These are phyloP conservation scores for Calonectria crousiana DNA, from an alignment of 2,329 filamentous ascomycete species.

Conservation along the genomic window DNA sequence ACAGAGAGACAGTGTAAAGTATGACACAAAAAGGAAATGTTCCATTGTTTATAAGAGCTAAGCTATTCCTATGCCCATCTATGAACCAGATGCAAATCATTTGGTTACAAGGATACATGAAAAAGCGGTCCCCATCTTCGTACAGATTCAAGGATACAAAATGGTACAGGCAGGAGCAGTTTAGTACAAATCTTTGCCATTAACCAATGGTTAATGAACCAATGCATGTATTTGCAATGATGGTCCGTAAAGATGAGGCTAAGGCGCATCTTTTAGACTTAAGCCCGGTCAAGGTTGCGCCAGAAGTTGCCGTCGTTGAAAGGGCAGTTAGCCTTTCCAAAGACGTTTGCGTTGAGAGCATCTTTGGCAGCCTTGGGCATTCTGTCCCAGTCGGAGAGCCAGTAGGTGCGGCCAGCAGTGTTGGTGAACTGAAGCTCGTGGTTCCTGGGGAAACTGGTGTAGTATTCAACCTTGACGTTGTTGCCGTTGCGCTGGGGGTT, in stretches of 20 bases:
- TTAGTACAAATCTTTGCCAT: no score
- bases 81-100: no score
- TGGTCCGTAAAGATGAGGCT: background rate
- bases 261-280: background rate
- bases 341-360: background rate
- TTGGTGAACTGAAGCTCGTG: slow-evolving; percentile 52
- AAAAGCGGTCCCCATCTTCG: no score
- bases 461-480: slow-evolving; percentile 49
- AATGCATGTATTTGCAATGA: background rate
- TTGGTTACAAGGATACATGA: no score
- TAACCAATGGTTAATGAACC: background rate
- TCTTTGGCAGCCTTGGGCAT: background rate
- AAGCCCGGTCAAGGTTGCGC: background rate
- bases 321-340: background rate
- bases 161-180: no score
- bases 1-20: background rate
- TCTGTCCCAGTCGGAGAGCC: background rate
- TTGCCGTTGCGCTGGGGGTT: slow-evolving; percentile 34
- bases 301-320: background rate
- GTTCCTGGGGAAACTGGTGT: slow-evolving; percentile 46
- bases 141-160: no score
- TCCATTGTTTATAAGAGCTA: background rate
- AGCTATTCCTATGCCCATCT: background rate
- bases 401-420: slow-evolving; percentile 46
- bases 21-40: background rate